Conservation (phyloP, 208 protist species). For the Trypanosoma platydactyli region DNA sequence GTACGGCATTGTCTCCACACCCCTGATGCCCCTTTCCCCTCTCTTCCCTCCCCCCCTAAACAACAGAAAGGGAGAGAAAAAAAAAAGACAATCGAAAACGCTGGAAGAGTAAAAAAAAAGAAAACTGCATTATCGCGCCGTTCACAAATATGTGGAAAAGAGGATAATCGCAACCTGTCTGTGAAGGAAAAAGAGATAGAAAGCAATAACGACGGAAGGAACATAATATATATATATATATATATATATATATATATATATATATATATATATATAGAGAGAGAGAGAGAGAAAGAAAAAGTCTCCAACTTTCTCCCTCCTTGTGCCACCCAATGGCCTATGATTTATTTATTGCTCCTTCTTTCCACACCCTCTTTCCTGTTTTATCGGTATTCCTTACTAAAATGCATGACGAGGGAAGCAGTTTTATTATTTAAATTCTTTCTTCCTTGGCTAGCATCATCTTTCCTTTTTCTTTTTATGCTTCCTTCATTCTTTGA, state of each 20-base stretch:
- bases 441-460: too few relatives aligned
- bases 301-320: background rate
- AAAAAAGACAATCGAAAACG: background rate
- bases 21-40: background rate
- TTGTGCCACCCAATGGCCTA: background rate
- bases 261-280: background rate
- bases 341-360: conserved; percentile 3
- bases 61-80: conserved; percentile 7
- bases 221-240: background rate
- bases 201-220: background rate
- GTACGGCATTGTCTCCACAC: conserved; percentile 17
- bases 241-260: conserved; percentile 5
- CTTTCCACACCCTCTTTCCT: background rate
- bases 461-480: background rate
- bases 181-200: background rate
- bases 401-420: background rate
- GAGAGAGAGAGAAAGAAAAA: background rate
- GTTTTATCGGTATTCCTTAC: background rate
- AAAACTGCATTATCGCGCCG: too few relatives aligned
- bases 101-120: conserved; percentile 10
- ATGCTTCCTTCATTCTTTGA: background rate
- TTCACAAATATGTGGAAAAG: too few relatives aligned
- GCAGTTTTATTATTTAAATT: too few relatives aligned
- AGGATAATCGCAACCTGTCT: background rate
- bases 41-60: conserved; percentile 2